phyloP scores from a whole-genome alignment of 2,329 filamentous ascomycete species.

The Aspergillus calidoustus region DNA sequence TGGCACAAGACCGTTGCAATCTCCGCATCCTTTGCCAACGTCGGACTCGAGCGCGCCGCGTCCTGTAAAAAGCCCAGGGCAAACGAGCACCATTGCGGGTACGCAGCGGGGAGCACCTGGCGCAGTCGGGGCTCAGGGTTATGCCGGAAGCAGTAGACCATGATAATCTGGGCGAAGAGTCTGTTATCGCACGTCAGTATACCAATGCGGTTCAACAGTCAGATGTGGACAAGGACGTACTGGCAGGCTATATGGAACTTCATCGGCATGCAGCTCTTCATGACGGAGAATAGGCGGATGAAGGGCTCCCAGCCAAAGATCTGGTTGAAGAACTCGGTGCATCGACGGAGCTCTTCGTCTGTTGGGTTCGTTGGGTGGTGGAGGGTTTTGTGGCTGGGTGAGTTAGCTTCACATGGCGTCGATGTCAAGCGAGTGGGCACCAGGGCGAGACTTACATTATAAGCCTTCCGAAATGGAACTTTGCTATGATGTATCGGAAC shows the following conservation, averaged over 20 bases:
- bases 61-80: slow-evolving; percentile 1
- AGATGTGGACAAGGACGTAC: neutral
- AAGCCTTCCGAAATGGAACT: neutral
- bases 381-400: neutral
- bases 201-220: no score
- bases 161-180: neutral
- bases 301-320: neutral
- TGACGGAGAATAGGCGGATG: neutral
- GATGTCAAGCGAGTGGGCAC: no score
- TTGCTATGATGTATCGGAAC: slow-evolving; percentile 2
- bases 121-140: neutral
- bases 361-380: neutral
- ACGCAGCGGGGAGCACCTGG: neutral
- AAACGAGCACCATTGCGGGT: neutral
- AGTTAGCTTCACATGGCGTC: neutral
- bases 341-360: neutral
- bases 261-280: neutral
- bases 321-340: neutral
- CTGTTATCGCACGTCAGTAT: neutral
- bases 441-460: neutral
- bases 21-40: neutral
- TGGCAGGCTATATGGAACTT: neutral
- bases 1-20: neutral
- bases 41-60: neutral
- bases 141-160: neutral